Base-by-base conservation (phyloP, 2,329 filamentous ascomycete species). In the Pleurostoma richardsiae region DNA sequence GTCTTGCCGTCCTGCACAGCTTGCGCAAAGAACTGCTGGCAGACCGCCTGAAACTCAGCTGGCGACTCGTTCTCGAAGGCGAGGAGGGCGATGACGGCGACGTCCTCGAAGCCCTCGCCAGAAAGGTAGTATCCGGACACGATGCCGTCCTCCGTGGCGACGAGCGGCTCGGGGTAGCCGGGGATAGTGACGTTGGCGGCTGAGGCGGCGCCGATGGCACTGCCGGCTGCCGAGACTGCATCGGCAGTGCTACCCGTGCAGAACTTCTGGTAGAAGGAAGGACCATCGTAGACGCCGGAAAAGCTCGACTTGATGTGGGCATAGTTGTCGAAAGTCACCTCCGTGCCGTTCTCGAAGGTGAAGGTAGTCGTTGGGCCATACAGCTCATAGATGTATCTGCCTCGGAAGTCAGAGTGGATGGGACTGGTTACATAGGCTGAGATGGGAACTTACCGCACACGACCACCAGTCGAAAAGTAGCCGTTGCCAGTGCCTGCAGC, bases 1-100 rank as follows among this genome's bases (percentile, higher is more conserved):
- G 71, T 80, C 64, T 81, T 83, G 47, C 74, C 75, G 1, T 68
- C 70, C 7, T 68, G 65, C 1, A 60, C 52, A 7, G 64, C 64
- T n/a, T 61, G 47, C 40, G 62, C 58, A 41, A 70, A 62, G 47
- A 69, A 68, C 28, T 65, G 54, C 33, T 56, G 54, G 38, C 55
- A 55, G 0, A 65, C 60, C 4, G 57, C 50, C 41, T 71, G 62
- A 49, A 70, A 72, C 45, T 68, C 61, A 33, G 53, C 41, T 1
- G 58, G 48, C 40, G 51, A 56, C 5, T 54, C 50, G 29, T 54
- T 50, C 43, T 50, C 49, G 39, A 62, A 62, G 43, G 63, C 31
- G 49, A 57, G 30, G 27, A 63, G 29, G 1, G 60, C 51, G 29
- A 69, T 50, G 5, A 68, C 65, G 4, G 59, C 61, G 4, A 64